A percentile compares a stretch with the other conserved stretches of the same genome.
These are phyloP conservation scores for Casuarina equisetifolia DNA, from an alignment of 306 rosid genomes.

Conservation along the genomic window DNA sequence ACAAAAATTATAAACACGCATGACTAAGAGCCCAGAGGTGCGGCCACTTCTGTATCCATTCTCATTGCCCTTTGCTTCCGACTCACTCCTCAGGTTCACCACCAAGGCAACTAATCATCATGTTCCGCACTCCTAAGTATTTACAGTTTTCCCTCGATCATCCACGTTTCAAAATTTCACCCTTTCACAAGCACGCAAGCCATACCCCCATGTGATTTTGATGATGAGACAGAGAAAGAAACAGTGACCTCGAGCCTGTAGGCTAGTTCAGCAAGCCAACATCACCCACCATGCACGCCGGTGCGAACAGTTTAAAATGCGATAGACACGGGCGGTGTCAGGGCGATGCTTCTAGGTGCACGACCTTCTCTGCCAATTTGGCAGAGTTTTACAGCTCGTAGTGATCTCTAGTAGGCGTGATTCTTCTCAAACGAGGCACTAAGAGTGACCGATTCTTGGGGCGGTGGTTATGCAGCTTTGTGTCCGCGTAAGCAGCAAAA, in stretches of 20 bases:
- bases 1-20: conserved; percentile 6
- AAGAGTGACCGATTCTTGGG: conserved; percentile 2
- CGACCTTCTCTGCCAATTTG: not conserved
- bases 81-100: conserved; percentile 4
- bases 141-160: not conserved
- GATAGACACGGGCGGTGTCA: not conserved
- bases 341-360: not conserved
- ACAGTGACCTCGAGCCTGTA: conserved; percentile 10
- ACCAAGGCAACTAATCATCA: conserved; percentile 3
- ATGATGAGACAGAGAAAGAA: conserved; percentile 4
- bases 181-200: conserved; percentile 8
- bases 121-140: not conserved
- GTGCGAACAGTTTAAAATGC: not conserved
- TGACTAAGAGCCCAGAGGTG: conserved; percentile 16
- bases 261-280: not conserved
- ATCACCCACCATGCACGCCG: conserved; percentile 16
- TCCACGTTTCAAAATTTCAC: conserved; percentile 4
- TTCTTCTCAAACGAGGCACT: not conserved
- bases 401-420: not conserved
- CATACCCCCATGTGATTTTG: not conserved
- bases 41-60: conserved; percentile 12
- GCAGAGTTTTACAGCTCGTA: not conserved
- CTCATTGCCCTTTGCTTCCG: not conserved
- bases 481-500: conserved; percentile 43
- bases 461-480: conserved; percentile 35